Percentiles rank a stretch among this genome's conserved stretches.
These are phyloP conservation scores for Graphiopsis chlorocephala DNA, from an alignment of 2,329 filamentous ascomycete species.

Conservation along the genomic window DNA sequence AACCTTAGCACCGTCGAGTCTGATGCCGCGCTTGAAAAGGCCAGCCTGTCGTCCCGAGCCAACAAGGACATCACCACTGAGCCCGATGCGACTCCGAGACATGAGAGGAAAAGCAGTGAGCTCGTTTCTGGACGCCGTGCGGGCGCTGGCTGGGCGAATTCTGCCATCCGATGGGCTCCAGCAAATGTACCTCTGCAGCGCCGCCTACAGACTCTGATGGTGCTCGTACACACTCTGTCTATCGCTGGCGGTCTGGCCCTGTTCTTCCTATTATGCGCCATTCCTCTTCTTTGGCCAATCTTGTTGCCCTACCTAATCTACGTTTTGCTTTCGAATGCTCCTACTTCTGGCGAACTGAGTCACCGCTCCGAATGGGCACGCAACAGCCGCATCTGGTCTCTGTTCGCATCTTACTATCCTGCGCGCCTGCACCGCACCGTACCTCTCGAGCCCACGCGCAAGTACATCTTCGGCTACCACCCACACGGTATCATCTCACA, in stretches of 20 bases:
- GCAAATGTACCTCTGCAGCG: slow-evolving; percentile 63
- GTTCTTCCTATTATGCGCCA: slow-evolving; percentile 89
- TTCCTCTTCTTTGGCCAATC: slow-evolving; percentile 86
- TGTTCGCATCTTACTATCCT: slow-evolving; percentile 92
- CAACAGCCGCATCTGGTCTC: slow-evolving; percentile 72
- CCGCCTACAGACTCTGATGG: slow-evolving; percentile 49
- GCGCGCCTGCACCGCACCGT: slow-evolving; percentile 82
- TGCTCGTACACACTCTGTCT: slow-evolving; percentile 50
- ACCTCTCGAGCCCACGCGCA: slow-evolving; percentile 73
- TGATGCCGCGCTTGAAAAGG: slow-evolving; percentile 20
- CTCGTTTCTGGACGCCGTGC: slow-evolving; percentile 53
- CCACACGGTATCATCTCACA: slow-evolving; percentile 97
- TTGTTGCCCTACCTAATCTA: slow-evolving; percentile 77
- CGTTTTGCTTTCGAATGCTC: slow-evolving; percentile 74
- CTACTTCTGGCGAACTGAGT: slow-evolving; percentile 70
- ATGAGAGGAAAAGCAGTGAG: slow-evolving; percentile 33
- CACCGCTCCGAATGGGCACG: slow-evolving; percentile 74
- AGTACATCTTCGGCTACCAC: slow-evolving; percentile 97
- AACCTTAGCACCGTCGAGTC: slow-evolving; percentile 46
- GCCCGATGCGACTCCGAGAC: slow-evolving; percentile 18
- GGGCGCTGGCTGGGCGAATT: slow-evolving; percentile 52
- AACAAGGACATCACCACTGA: slow-evolving; percentile 27
- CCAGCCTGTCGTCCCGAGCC: slow-evolving; percentile 32
- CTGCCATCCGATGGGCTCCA: slow-evolving; percentile 77
- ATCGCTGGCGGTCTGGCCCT: slow-evolving; percentile 58